Base-by-base conservation (phyloP, 2,329 filamentous ascomycete genomes). In the Arachnopeziza araneosa region DNA sequence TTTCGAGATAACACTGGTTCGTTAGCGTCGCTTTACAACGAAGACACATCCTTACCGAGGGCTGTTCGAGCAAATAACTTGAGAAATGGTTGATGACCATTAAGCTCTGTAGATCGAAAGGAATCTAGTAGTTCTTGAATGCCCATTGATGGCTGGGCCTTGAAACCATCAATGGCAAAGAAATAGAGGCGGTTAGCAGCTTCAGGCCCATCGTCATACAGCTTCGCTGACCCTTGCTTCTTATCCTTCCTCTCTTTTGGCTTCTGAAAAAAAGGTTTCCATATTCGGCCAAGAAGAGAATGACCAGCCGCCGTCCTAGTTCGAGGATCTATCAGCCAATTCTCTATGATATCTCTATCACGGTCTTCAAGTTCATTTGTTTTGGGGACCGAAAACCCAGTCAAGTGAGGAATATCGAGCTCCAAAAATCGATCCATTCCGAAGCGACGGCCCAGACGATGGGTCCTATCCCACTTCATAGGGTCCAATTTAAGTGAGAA, bases 31-130 rank as follows among this genome's bases (percentile, higher is more conserved):
- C 10, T 9, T 26, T 17, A 23, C 26, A 3, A 5, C 0, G 12
- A 5, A 32, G 3, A 49, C 24, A 14, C 24, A 21, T 10, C 30
- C 73, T 65, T 71, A 84, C 81, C 82, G 1, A 86, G 72, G 1
- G 79, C 71, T 49, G 86, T 79, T 10, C 84, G 78, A 0, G 83
- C 81, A 63, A 86, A 88, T 0, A 86, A 71, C 63, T 87, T 88
- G 1, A 82, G 71, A 5, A 77, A 73, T 0, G 79, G 73, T 60
- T 86, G 79, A 0, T 69, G 9, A 2, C 71, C 65, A 14, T 83
- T 86, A 0, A 71, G 60, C 2, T 73, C 66, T 1, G 79, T 69
- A 23, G 79, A 75, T 26, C 86, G 70, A 0, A 84, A 75, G 81
- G 81, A 85, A 24, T 79, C 72, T 1, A 86, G 64, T 63, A 87